A percentile compares a stretch with the other conserved stretches of the same genome.
Evolutionary conservation across 345 rosid genomes (phyloP).

Genomic region (Mercurialis annua): DNA sequence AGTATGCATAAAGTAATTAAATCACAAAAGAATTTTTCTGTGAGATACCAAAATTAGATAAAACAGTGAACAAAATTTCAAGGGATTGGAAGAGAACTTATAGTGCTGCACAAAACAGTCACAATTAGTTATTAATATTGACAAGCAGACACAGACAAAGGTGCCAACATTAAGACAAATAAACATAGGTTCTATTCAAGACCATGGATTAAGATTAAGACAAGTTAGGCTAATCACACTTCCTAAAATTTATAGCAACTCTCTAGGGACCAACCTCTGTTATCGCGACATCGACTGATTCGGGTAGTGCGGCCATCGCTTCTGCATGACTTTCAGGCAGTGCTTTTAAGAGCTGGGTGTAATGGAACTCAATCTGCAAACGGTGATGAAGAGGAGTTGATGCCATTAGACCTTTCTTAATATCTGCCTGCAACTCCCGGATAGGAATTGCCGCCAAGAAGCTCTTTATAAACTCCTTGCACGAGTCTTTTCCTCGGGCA

Average conservation of each 20-base stretch:
- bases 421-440: constrained; percentile 77
- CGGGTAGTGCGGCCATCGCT: constrained; percentile 8
- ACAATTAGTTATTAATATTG: neutral
- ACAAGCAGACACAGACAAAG: neutral
- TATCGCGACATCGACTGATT: constrained; percentile 21
- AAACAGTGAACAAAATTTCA: neutral
- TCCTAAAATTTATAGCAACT: constrained; percentile 36
- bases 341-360: constrained; percentile 41
- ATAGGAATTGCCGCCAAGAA: constrained; percentile 95
- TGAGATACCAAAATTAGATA: neutral
- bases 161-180: neutral
- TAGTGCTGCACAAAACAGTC: neutral
- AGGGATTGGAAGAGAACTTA: neutral
- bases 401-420: constrained; percentile 76
- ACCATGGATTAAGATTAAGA: constrained; percentile 6
- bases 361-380: constrained; percentile 87
- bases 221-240: constrained; percentile 39
- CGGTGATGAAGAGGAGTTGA: constrained; percentile 75
- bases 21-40: no score
- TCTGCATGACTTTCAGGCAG: constrained; percentile 24
- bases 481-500: constrained; percentile 80
- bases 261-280: constrained; percentile 29
- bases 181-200: neutral
- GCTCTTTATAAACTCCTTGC: constrained; percentile 94
- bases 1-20: neutral